Conservation (phyloP, 2,329 filamentous ascomycete species). For the Pezicula rhizophila region DNA sequence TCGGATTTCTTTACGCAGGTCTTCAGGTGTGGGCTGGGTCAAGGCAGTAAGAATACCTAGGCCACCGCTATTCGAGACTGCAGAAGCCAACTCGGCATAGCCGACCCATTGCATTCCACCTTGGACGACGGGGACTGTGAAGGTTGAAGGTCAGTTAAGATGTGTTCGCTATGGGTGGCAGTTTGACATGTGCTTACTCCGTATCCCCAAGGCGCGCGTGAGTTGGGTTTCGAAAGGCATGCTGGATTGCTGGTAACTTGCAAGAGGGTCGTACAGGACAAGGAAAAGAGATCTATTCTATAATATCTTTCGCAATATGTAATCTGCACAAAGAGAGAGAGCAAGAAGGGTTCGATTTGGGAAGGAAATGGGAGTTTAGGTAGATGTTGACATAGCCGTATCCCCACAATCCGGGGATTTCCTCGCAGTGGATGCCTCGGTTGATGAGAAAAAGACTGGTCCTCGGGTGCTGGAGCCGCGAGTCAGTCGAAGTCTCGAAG, state of each 20-base stretch:
- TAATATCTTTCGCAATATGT: neutral
- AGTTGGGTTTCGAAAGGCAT: constrained; percentile 35
- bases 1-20: constrained; percentile 87
- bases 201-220: constrained; percentile 13
- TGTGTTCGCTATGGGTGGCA: no score
- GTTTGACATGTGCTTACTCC: constrained; percentile 4
- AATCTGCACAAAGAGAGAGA: neutral
- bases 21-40: constrained; percentile 87
- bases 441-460: no score
- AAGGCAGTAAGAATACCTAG: constrained; percentile 80
- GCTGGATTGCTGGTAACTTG: constrained; percentile 1
- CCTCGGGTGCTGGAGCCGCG: no score
- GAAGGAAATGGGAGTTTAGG: no score
- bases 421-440: no score
- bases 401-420: no score
- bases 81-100: constrained; percentile 70
- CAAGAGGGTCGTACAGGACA: neutral
- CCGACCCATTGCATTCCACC: constrained; percentile 86
- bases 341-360: neutral
- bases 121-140: constrained; percentile 70
- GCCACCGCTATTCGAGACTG: constrained; percentile 76
- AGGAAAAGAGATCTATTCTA: neutral
- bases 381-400: neutral
- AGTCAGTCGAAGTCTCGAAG: no score
- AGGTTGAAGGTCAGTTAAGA: constrained; percentile 8